Conservation (phyloP, 352 stramenopile genomes). For the Phytophthora boehmeriae region DNA sequence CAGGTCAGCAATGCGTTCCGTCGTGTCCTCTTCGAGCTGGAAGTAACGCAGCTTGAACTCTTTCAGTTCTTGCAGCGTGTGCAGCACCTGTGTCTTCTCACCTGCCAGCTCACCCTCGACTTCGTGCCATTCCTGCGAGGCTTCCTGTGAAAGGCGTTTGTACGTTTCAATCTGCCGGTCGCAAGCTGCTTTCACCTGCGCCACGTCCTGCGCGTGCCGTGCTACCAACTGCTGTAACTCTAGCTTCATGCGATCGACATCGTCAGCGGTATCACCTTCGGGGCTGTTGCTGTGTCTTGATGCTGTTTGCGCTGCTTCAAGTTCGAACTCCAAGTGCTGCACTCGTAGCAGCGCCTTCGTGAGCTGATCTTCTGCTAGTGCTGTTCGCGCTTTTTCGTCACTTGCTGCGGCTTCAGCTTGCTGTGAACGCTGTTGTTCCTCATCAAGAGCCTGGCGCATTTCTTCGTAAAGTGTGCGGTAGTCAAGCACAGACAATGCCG, state of each 20-base stretch:
- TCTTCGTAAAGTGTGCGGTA: slow-evolving; percentile 74
- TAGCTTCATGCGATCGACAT: slow-evolving; percentile 32
- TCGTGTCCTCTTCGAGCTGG: slow-evolving; percentile 62
- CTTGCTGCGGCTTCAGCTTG: slow-evolving; percentile 25
- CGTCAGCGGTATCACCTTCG: neutral
- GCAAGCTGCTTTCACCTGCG: slow-evolving; percentile 51
- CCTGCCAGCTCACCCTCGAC: slow-evolving; percentile 59
- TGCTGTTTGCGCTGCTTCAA: slow-evolving; percentile 42
- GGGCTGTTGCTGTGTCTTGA: slow-evolving; percentile 7
- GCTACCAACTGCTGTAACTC: slow-evolving; percentile 39
- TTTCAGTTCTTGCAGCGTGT: slow-evolving; percentile 67
- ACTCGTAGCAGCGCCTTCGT: slow-evolving; percentile 61
- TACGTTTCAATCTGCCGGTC: slow-evolving; percentile 71
- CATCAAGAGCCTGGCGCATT: slow-evolving; percentile 55
- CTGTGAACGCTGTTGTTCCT: slow-evolving; percentile 34
- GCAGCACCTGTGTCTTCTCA: slow-evolving; percentile 64
- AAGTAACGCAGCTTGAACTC: slow-evolving; percentile 77
- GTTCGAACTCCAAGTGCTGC: slow-evolving; percentile 71
- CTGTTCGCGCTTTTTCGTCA: slow-evolving; percentile 22
- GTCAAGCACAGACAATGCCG: slow-evolving; percentile 67
- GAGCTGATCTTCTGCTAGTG: slow-evolving; percentile 47
- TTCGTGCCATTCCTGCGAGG: slow-evolving; percentile 74
- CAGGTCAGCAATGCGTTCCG: slow-evolving; percentile 67
- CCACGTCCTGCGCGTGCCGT: slow-evolving; percentile 50
- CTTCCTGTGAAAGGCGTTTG: slow-evolving; percentile 60